Base-by-base conservation (phyloP, 305 asterid genomes). In the Plantago lanceolata region DNA sequence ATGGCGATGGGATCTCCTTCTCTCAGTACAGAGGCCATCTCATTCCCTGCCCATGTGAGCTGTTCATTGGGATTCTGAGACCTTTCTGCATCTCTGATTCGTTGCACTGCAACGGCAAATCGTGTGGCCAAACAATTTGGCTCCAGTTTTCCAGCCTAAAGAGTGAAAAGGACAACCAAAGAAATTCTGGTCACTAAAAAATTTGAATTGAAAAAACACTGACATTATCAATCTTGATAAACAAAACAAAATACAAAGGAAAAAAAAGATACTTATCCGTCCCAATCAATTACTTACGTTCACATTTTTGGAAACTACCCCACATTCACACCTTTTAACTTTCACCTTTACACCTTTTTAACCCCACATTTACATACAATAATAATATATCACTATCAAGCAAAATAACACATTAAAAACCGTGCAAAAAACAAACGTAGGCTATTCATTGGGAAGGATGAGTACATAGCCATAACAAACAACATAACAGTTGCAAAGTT, bases 1-100 rank as follows among this genome's bases (percentile, higher is more conserved):
- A 84, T 82, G 67, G 67, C 60, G 28, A 77, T 26, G 43, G 94
- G 82, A 68, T 93, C 98, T 50, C 98, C 97, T 71, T 93, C 98
- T 71, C 95, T 83, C 59, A 89, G 66, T 51, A 89, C 84, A 2
- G 98, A 93, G 57, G 97, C 98, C 96, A 93, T 93, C 78, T 93
- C 98, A 67, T 87, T 89, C 65, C 98, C 95, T 6, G 98, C 98
- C 97, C 95, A 93, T 44, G 88, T 76, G 59, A 93, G 95, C 80
- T 93, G 98, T 47, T 85, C 98, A 73, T 77, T 89, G 28, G 85
- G 94, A 78, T 87, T 93, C 70, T 93, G 97, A 70, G 88, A 84
- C 81, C 95, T 85, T 79, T 93, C 98, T 37, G 98, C 97, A 66
- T 93, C 97, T 77, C 84, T 82, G 69, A 87, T 79, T 70, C 98